phyloP scores from a whole-genome alignment of 768 basidiomycete species.

The Megacollybia marginata region DNA sequence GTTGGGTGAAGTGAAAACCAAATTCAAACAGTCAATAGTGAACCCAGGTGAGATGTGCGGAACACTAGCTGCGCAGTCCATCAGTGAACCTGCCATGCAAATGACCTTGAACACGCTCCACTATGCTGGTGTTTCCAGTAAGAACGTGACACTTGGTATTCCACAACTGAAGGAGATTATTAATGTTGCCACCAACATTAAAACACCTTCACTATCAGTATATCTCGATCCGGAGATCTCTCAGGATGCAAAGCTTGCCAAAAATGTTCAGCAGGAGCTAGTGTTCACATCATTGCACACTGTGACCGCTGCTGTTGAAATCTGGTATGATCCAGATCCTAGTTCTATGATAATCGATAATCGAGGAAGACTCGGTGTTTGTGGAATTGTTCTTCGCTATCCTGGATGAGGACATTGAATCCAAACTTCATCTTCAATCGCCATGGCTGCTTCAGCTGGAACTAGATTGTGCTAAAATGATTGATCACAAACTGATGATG shows the following conservation, averaged over 20 bases:
- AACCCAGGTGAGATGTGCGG: slow-evolving; percentile 99
- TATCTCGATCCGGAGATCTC: slow-evolving; percentile 74
- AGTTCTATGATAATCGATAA: slow-evolving; percentile 71
- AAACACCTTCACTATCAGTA: slow-evolving; percentile 94
- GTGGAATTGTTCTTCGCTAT: slow-evolving; percentile 99
- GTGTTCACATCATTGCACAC: slow-evolving; percentile 92
- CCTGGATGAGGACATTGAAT: slow-evolving; percentile 92
- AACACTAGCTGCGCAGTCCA: slow-evolving; percentile 95
- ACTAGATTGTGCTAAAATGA: slow-evolving; percentile 95
- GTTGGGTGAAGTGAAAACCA: slow-evolving; percentile 88
- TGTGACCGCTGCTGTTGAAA: slow-evolving; percentile 91
- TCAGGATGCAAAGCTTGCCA: slow-evolving; percentile 54
- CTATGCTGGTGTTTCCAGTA: slow-evolving; percentile 99
- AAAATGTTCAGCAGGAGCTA: slow-evolving; percentile 87
- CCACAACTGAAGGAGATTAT: slow-evolving; percentile 99
- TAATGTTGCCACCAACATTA: slow-evolving; percentile 97
- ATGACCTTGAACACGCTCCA: slow-evolving; percentile 99
- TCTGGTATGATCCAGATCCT: slow-evolving; percentile 96
- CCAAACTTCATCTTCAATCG: slow-evolving; percentile 85
- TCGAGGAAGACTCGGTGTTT: slow-evolving; percentile 92
- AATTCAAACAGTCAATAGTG: slow-evolving; percentile 88
- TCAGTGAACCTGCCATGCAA: slow-evolving; percentile 98
- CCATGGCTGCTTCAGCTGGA: slow-evolving; percentile 97
- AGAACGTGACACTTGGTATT: slow-evolving; percentile 99
- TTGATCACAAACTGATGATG: slow-evolving; percentile 95